phyloP scores from a whole-genome alignment of 768 basidiomycete genomes.

The Pulveroboletus ravenelii region DNA sequence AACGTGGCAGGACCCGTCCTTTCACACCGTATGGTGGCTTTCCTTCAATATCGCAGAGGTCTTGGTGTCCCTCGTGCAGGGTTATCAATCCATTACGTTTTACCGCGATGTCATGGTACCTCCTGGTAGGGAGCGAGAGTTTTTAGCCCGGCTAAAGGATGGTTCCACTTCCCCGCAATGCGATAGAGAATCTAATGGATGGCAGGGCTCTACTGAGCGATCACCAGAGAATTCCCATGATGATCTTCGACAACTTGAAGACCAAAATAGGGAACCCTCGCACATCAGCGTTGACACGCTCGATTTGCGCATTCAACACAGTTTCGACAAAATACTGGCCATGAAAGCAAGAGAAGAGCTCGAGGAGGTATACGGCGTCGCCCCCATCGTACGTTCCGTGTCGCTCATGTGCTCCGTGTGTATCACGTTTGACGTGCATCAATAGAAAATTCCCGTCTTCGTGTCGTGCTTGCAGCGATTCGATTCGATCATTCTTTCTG shows the following conservation, averaged over 20 bases:
- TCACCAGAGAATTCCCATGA: constrained; percentile 8
- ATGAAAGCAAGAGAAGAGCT: constrained; percentile 69
- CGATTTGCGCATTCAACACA: constrained; percentile 49
- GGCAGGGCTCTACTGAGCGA: constrained; percentile 11
- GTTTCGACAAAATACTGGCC: constrained; percentile 60
- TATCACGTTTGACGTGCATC: constrained; percentile 2
- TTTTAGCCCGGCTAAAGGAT: constrained; percentile 30
- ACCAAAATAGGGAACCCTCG: constrained; percentile 5
- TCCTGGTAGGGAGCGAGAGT: constrained; percentile 36
- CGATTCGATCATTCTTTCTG: constrained; percentile 64
- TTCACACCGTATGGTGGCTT: constrained; percentile 71
- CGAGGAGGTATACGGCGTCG: constrained; percentile 76
- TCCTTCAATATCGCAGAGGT: constrained; percentile 69
- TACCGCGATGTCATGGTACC: constrained; percentile 67
- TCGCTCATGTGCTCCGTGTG: neutral
- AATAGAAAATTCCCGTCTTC: constrained; percentile 71
- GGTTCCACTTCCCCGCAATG: constrained; percentile 2
- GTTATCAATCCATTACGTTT: constrained; percentile 60
- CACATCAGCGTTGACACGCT: constrained; percentile 14
- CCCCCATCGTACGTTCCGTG: constrained; percentile 60
- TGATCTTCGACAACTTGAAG: constrained; percentile 20
- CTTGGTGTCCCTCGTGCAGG: constrained; percentile 59
- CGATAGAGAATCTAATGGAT: constrained; percentile 8
- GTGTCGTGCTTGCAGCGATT: constrained; percentile 73
- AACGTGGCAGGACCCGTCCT: constrained; percentile 53